Percentiles rank a stretch among this genome's conserved stretches.
phyloP scores from a whole-genome alignment of 1,139 yeast species.

The Taphrina flavorubra region DNA sequence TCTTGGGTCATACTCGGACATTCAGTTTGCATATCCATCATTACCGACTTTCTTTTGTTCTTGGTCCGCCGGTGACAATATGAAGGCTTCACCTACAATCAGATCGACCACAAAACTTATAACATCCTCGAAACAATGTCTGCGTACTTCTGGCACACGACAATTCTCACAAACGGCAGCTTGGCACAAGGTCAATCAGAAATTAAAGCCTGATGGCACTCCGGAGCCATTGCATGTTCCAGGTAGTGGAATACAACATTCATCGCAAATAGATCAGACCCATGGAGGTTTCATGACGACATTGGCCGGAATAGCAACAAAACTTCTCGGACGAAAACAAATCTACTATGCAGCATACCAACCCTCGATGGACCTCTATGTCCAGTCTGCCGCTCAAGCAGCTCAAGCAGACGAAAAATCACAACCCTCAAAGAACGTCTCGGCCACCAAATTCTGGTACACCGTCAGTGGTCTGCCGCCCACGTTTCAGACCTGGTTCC shows the following conservation, averaged over 20 bases:
- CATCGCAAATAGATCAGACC: conserved; percentile 34
- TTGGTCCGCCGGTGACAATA: neutral
- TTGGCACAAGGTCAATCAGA: conserved; percentile 29
- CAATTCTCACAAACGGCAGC: conserved; percentile 19
- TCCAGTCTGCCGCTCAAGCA: conserved; percentile 39
- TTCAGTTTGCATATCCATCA: neutral
- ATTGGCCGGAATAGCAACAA: conserved; percentile 23
- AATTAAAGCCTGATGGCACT: conserved; percentile 35
- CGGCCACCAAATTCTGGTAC: conserved; percentile 40
- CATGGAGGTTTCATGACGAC: conserved; percentile 34
- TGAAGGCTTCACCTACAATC: neutral
- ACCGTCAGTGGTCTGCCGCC: conserved; percentile 63
- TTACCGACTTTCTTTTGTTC: neutral
- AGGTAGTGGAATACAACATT: conserved; percentile 36
- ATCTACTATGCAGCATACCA: conserved; percentile 37
- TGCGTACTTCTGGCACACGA: conserved; percentile 1
- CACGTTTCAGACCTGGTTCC: conserved; percentile 94
- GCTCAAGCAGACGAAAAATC: conserved; percentile 35
- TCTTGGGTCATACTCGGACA: neutral
- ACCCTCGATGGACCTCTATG: conserved; percentile 38
- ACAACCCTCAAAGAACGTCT: neutral
- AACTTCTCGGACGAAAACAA: conserved; percentile 25
- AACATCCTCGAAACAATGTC: neutral
- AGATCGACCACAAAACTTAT: neutral
- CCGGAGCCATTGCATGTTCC: conserved; percentile 38